phyloP scores from a whole-genome alignment of 768 basidiomycete species.

The Agrocybe chaxingu region DNA sequence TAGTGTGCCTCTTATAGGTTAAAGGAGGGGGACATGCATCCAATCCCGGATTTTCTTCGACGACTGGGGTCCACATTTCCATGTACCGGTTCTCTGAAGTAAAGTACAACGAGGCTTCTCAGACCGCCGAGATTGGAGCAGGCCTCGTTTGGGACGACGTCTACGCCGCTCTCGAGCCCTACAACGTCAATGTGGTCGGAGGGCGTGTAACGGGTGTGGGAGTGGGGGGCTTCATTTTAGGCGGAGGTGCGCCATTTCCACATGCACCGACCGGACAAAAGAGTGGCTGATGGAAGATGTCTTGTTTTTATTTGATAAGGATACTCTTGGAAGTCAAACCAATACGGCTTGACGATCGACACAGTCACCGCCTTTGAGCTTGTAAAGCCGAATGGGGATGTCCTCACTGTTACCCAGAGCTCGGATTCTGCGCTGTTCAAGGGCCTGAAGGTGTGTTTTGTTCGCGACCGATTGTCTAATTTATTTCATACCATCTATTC shows the following conservation, averaged over 20 bases:
- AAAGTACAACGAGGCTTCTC: slow-evolving; percentile 32
- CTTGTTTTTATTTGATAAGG: slow-evolving; percentile 38
- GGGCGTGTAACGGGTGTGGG: slow-evolving; percentile 56
- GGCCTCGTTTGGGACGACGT: slow-evolving; percentile 62
- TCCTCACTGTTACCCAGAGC: slow-evolving; percentile 30
- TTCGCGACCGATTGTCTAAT: not conserved
- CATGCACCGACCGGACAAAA: not conserved
- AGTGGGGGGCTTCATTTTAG: slow-evolving; percentile 54
- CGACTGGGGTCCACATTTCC: slow-evolving; percentile 53
- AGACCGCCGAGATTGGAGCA: slow-evolving; percentile 38
- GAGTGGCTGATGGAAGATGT: not conserved
- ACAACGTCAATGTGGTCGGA: slow-evolving; percentile 53
- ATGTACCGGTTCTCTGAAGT: slow-evolving; percentile 46
- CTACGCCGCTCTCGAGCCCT: slow-evolving; percentile 47
- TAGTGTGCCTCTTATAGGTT: slow-evolving; percentile 30
- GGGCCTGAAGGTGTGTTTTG: slow-evolving; percentile 31
- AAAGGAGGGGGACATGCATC: slow-evolving; percentile 58
- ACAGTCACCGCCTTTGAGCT: slow-evolving; percentile 54
- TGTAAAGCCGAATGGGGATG: slow-evolving; percentile 50
- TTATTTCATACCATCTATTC: not conserved
- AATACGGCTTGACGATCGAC: slow-evolving; percentile 58
- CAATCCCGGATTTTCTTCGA: slow-evolving; percentile 59
- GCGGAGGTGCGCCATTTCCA: slow-evolving; percentile 37
- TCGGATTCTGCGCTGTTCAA: slow-evolving; percentile 38
- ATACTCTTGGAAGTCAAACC: slow-evolving; percentile 63